Base-by-base conservation (phyloP, 257 asterid species). In the Linaria vulgaris region DNA sequence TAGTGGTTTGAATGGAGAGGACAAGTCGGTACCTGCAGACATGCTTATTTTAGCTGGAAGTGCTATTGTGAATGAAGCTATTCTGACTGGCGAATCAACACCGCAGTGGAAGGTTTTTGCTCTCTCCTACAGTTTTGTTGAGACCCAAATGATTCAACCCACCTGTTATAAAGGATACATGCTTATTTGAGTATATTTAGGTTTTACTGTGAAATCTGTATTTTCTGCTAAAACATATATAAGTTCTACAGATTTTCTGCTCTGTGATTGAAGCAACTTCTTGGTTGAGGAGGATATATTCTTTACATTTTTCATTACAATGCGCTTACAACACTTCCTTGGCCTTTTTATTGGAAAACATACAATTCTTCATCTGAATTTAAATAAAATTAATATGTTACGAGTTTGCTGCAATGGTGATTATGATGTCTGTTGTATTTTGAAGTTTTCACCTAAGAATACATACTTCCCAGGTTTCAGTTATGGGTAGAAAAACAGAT, bases 1-100 rank as follows among this genome's bases (percentile, higher is more conserved):
- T 66, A 76, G 79, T 75, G 87, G 85, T 71, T 80, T 77, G 58
- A 84, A 74, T 72, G 97, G 95, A 66, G 99, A 94, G 68, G 97
- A 94, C 69, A 94, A 90, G 77, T 87, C 96, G 64, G 96, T 90
- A 30, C 97, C 99, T 27, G 97, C 95, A 22, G 99, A 94, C 82
- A 90, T 94, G 99, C 96, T 94, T 73, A 82, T 94, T 75, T 80
- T 94, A 72, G 95, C 99, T 72, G 99, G 99, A 76, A 89, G 82
- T 83, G 94, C 96, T 53, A 92, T 92, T 69, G 97, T 87, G 70
- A 94, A 90, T 77, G 97, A 94, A 79, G 97, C 99, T 76, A 94
- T 94, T 70, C 76, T 94, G 69, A 94, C 99, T 50, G 99, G 99
- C 68, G 99, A 94, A 76, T 90, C 97, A 59, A 94, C 99, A 45